Base-by-base conservation (phyloP, 208 protist species). In the Plasmodiophora brassicae region DNA sequence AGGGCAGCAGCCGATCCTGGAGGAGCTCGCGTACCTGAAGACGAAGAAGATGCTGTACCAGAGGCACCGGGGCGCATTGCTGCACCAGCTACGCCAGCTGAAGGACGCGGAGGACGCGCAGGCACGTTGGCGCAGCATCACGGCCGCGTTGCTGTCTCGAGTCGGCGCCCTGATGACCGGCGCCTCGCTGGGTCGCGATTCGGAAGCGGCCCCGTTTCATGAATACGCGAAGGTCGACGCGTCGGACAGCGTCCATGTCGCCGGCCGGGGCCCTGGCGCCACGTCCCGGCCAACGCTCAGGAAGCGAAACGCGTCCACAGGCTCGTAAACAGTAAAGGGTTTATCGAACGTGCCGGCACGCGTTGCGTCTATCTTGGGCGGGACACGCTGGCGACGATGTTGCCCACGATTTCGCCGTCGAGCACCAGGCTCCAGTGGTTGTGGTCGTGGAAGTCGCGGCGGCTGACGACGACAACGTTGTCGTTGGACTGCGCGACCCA, bases 91-190 rank as follows among this genome's bases (percentile, higher is more conserved):
- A 14, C 32, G 41, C 20, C 65, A 78, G 5, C 65, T 44, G 65
- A 38, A 78, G 41, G n/a, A n/a, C n/a, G n/a, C n/a, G n/a, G n/a
- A n/a, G n/a, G n/a, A n/a, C n/a, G n/a, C n/a, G n/a, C n/a, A 78
- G 65, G 65, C 32, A 78, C 14, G 65, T 5, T 78, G n/a, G 5
- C 65, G 65, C 65, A 78, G 65, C 32, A 78, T 78, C 65, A 78
- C 14, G 65, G n/a, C 20, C n/a, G 32, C 5, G 10, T 78, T 44
- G 65, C 65, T 78, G 50, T 57, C 20, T 25, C 50, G 50, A 57
- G 50, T 57, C 20, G 20, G 20, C 20, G 25, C 50, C 20, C 50
- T 28, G 50, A 25, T 25, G 25, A 57, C 25, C 20, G 20, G 20
- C 50, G 25, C 14, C 50, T 57, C 14, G 50, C 50, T 57, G 50